Evolutionary conservation across 495 filamentous ascomycete genomes (phyloP), one percentile per base, ranked within the genome.

Genomic region (Physcia stellaris): DNA sequence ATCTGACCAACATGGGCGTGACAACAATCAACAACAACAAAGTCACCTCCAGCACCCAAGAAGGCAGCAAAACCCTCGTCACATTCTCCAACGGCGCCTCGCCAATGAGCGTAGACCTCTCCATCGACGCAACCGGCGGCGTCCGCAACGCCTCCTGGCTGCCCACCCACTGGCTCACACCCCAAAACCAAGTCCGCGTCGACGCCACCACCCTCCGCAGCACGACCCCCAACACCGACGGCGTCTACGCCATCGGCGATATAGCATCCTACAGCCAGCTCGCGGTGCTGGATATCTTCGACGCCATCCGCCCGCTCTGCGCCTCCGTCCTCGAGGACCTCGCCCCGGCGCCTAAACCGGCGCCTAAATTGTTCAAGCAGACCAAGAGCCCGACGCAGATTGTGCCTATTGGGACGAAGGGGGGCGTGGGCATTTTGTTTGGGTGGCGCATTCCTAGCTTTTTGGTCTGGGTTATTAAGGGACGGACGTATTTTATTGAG

Each of bases 51-150:
- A 45, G 29, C 12, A 37, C n/a, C 10, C 32, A 35, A 1, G 23
- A 32, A 0, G 32, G 46, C 16, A 35, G 37, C 10, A 28, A 32
- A 20, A 46, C 49, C 22, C 31, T 38, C 12, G 33, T 52, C 21
- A 29, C 16, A 6, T 20, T 54, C 2, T 41, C 32, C 15, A 42
- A 54, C 30, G 47, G 47, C 18, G n/a, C n/a, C n/a, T 40, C 31
- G 20, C 39, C 18, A 10, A 37, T 42, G 15, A 43, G 26, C 1
- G 66, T 70, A 1, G 71, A 77, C 48, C 32, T 76, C 23, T 71
- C 72, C 54, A 57, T 79, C 29, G 63, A 67, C 4, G 71, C 73
- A 3, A 68, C 61, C 50, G 75, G 75, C 28, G 57, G 71, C 26
- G 35, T 53, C 2, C 66, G 72, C 38, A 78, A 78, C 56, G 63